A percentile compares a stretch with the other conserved stretches of the same genome.
Evolutionary conservation across 768 basidiomycete genomes (phyloP).

Genomic region (Termitomyces sp.): DNA sequence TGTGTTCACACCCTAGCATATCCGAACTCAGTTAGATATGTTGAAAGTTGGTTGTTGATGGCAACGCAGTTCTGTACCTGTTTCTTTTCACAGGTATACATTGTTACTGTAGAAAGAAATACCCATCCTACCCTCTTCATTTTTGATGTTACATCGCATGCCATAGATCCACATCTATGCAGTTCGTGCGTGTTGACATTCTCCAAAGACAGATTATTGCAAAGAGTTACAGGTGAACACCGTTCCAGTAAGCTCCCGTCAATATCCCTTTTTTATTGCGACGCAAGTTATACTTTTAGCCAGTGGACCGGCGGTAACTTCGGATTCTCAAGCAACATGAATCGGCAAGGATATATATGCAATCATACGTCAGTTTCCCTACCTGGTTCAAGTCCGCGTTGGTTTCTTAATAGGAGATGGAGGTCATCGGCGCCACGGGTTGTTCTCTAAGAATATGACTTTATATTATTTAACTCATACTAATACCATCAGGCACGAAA

Average conservation of each 20-base stretch:
- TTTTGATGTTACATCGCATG: background rate
- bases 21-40: slow-evolving; percentile 5
- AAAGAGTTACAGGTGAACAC: background rate
- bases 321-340: background rate
- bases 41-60: background rate
- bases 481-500: slow-evolving; percentile 9
- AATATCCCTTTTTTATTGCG: background rate
- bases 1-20: background rate
- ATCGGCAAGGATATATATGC: background rate
- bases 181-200: background rate
- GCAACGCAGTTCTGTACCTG: background rate
- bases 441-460: slow-evolving; percentile 1
- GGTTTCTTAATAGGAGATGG: slow-evolving; percentile 1
- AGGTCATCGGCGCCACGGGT: slow-evolving; percentile 1
- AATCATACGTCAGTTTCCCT: background rate
- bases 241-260: background rate
- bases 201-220: background rate
- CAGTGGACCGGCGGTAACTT: background rate
- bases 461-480: background rate
- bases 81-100: background rate
- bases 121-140: background rate
- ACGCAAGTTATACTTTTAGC: background rate
- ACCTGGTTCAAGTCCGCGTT: background rate
- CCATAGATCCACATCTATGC: background rate
- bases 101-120: background rate